A percentile compares a stretch with the other conserved stretches of the same genome.
These are phyloP conservation scores for Penicillium salamii DNA, from an alignment of 495 filamentous ascomycete genomes.

Conservation along the genomic window DNA sequence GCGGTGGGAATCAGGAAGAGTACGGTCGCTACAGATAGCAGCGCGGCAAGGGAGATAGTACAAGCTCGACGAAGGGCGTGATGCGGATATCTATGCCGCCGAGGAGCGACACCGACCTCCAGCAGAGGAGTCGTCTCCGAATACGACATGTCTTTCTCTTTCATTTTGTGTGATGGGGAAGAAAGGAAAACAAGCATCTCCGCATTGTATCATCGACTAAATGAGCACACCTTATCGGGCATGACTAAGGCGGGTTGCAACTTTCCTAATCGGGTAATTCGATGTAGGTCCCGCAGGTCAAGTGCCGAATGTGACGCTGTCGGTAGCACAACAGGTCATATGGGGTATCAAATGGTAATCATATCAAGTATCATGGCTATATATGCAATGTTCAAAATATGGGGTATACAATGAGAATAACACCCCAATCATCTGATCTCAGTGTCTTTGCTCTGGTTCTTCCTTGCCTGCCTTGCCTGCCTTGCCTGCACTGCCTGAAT, in stretches of 20 bases:
- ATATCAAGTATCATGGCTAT: conserved; percentile 4
- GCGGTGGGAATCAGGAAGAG: conserved; percentile 57
- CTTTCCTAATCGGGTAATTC: background rate
- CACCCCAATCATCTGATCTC: too few relatives aligned
- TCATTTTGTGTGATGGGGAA: conserved; percentile 25
- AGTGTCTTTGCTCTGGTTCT: too few relatives aligned
- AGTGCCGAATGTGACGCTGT: background rate
- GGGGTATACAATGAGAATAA: background rate
- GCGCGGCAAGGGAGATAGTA: conserved; percentile 56
- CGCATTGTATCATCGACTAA: conserved; percentile 6
- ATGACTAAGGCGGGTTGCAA: conserved; percentile 1
- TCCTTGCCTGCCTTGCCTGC: too few relatives aligned
- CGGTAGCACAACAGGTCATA: too few relatives aligned
- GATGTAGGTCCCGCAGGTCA: background rate
- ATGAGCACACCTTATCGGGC: conserved; percentile 7
- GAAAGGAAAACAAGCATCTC: background rate
- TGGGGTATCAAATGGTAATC: too few relatives aligned
- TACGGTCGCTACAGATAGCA: conserved; percentile 56
- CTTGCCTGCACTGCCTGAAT: too few relatives aligned
- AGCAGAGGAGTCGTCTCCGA: conserved; percentile 45
- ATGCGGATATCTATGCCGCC: conserved; percentile 65
- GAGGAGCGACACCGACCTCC: conserved; percentile 34
- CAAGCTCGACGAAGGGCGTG: conserved; percentile 68
- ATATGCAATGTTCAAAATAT: conserved; percentile 1
- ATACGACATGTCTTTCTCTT: conserved; percentile 40